phyloP scores from a whole-genome alignment of 352 stramenopile species.

The Pythium plurisporium region DNA sequence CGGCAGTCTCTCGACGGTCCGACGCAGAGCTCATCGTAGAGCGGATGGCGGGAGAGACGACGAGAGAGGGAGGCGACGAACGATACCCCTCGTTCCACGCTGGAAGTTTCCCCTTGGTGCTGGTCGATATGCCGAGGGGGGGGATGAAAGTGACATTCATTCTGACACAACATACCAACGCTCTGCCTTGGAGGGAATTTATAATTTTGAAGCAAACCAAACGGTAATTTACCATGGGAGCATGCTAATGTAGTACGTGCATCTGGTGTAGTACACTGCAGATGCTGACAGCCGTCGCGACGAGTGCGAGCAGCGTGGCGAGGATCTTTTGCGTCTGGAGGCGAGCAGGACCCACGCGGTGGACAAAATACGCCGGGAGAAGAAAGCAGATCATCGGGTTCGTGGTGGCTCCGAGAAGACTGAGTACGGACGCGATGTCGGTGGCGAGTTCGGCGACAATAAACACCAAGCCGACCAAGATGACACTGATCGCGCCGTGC shows the following conservation, averaged over 20 bases:
- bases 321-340: slow-evolving; percentile 42
- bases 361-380: slow-evolving; percentile 78
- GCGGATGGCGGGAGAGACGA: not conserved
- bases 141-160: slow-evolving; percentile 8
- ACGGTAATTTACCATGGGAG: not conserved
- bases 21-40: not conserved
- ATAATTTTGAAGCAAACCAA: no score
- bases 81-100: not conserved
- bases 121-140: not conserved
- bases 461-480: slow-evolving; percentile 48
- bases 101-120: not conserved
- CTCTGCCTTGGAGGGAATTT: not conserved
- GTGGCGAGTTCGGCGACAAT: slow-evolving; percentile 61
- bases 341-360: slow-evolving; percentile 36
- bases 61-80: not conserved
- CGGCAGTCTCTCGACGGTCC: slow-evolving; percentile 2
- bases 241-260: slow-evolving; percentile 17
- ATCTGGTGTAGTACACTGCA: slow-evolving; percentile 59
- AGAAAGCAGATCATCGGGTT: slow-evolving; percentile 88
- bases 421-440: slow-evolving; percentile 83
- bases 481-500: slow-evolving; percentile 49
- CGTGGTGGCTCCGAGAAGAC: slow-evolving; percentile 74
- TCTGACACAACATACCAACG: not conserved
- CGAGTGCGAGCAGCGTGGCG: slow-evolving; percentile 38
- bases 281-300: slow-evolving; percentile 38